Evolutionary conservation across 192 early-diverging fungal species (phyloP), one percentile per base, ranked within the genome.

Genomic region (Spinellus fusiger): DNA sequence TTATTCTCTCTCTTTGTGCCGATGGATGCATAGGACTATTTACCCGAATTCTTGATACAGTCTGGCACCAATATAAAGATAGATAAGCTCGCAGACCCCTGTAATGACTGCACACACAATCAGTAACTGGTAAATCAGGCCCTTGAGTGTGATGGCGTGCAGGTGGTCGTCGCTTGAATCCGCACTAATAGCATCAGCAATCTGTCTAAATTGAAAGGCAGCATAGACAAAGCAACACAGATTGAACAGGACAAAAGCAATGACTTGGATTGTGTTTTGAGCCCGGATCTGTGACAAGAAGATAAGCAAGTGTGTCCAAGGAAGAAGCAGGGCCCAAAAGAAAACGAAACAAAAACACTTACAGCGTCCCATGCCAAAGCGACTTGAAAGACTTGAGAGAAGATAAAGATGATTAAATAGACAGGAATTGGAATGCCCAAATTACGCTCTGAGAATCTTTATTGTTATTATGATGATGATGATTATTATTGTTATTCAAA

Each of bases 321-420:
- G n/a, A n/a, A n/a, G n/a, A n/a, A n/a, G n/a, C n/a, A n/a, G n/a
- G n/a, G n/a, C n/a, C n/a, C n/a, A n/a, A n/a, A n/a, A n/a, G n/a
- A n/a, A n/a, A n/a, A n/a, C n/a, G n/a, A n/a, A n/a, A n/a, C 22
- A 22, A n/a, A 15, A 51, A 32, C 2, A 76, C 81, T 75, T 74
- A 87, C 88, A 20, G 88, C 84, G 60, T 90, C 88, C 75, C 80
- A 81, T 20, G 74, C 70, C 54, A 90, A 68, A n/a, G 75, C 54
- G 15, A 87, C 75, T 53, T 84, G 79, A 49, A 86, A 90, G 10
- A 88, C 55, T 70, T 86, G 86, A 2, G 86, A 80, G 34, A 86
- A 70, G 54, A 84, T 80, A 68, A 90, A 90, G 56, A 90, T 84
- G 57, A 87, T 81, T 48, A 88, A 62, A 58, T 90, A 90, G n/a